Evolutionary conservation across 345 rosid genomes (phyloP).

Genomic region (Clarkia xantiana): DNA sequence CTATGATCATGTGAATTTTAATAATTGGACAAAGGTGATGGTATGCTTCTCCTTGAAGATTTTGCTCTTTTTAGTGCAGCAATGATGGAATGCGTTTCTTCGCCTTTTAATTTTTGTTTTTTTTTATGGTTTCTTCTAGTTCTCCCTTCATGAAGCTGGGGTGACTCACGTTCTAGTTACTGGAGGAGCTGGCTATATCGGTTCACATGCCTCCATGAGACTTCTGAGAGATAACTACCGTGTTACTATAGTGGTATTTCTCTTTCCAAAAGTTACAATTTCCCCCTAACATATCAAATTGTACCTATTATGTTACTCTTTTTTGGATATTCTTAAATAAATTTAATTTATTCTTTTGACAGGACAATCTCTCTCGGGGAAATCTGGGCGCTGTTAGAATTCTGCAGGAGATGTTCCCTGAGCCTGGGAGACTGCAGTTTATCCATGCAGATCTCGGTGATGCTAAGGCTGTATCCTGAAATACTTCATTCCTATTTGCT

Average conservation of each 20-base stretch:
- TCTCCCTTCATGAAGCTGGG: constrained; percentile 51
- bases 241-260: constrained; percentile 73
- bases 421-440: constrained; percentile 85
- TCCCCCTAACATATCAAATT: not conserved
- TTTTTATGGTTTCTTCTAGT: constrained; percentile 23
- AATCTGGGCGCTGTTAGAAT: constrained; percentile 87
- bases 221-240: constrained; percentile 68
- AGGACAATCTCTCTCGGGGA: constrained; percentile 98
- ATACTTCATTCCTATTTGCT: not conserved
- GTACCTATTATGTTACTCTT: too few species aligned
- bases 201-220: constrained; percentile 83
- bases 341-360: constrained; percentile 9
- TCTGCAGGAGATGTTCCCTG: constrained; percentile 73
- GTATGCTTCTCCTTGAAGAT: not conserved
- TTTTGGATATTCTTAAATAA: too few species aligned
- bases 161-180: constrained; percentile 85
- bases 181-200: constrained; percentile 94
- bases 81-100: not conserved
- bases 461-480: constrained; percentile 57
- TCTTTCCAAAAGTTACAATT: constrained; percentile 4
- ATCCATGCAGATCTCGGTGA: constrained; percentile 88
- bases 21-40: too few species aligned
- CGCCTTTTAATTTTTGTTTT: not conserved
- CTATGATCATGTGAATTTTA: too few species aligned
- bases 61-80: not conserved